A percentile compares a stretch with the other conserved stretches of the same genome.
These are phyloP conservation scores for Astragalus membranaceus DNA, from an alignment of 306 rosid genomes.

Conservation along the genomic window DNA sequence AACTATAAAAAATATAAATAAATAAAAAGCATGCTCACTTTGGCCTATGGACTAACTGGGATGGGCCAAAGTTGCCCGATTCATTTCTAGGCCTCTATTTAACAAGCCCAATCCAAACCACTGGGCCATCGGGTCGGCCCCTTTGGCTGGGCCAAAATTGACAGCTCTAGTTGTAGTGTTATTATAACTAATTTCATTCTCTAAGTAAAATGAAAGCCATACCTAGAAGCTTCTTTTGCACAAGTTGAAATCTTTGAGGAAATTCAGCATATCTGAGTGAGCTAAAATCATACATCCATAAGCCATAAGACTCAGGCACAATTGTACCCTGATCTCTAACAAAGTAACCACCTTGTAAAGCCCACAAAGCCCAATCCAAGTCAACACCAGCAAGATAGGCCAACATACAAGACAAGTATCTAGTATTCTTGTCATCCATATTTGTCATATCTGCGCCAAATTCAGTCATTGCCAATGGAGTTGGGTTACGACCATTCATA, in stretches of 20 bases:
- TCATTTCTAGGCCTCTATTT: too few relatives aligned
- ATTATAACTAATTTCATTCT: too few relatives aligned
- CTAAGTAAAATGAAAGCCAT: not conserved
- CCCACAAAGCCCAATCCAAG: conserved; percentile 40
- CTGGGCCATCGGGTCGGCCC: too few relatives aligned
- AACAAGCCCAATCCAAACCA: too few relatives aligned
- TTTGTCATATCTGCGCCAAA: conserved; percentile 20
- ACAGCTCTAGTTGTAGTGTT: too few relatives aligned
- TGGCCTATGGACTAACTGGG: too few relatives aligned
- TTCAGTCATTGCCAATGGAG: conserved; percentile 27
- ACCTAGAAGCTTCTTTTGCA: conserved; percentile 24
- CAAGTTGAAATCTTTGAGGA: conserved; percentile 22
- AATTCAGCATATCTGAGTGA: conserved; percentile 20
- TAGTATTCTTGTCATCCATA: not conserved
- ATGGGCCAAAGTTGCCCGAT: too few relatives aligned
- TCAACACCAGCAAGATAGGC: conserved; percentile 15
- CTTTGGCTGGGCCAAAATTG: too few relatives aligned
- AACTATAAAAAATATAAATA: too few relatives aligned
- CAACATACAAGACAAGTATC: conserved; percentile 28
- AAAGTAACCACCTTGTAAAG: conserved; percentile 35
- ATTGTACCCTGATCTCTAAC: not conserved
- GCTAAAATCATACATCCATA: conserved; percentile 10
- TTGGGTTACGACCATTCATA: not conserved
- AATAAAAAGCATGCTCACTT: too few relatives aligned
- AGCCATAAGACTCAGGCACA: conserved; percentile 22